Evolutionary conservation across 2,329 filamentous ascomycete species (phyloP), one percentile per base, ranked within the genome.

Genomic region (Aspergillus tamarii): DNA sequence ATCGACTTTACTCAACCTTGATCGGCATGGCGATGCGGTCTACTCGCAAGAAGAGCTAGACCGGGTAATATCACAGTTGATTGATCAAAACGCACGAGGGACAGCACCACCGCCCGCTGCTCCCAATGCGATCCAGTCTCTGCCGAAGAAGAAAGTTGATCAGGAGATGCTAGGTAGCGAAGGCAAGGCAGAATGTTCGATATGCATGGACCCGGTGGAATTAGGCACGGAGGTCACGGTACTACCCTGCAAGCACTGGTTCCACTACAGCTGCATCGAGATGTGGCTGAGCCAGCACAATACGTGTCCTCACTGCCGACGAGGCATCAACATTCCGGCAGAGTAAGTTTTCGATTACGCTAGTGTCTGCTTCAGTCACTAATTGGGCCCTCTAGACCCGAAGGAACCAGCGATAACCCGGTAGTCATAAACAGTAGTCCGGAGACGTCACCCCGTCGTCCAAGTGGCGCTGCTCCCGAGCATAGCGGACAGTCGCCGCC

Each of bases 231-330:
- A 91, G 74, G 92, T 94, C 6, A 87, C 91, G 0, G 85, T 89
- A 53, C 79, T 99, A 57, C 93, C 93, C 0, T 99, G 95, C 79
- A 90, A 88, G 64, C 95, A 99, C 74, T 97, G 93, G 92, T 98
- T 97, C 76, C 94, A 97, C 73, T 89, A 89, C 63, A 83, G 87
- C 30, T 98, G 94, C 72, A 91, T 95, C 39, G 85, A 88, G 28
- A 84, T 91, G 57, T 98, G 94, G 94, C 81, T 98, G 58, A 87
- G 86, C 71, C 91, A 96, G 77, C 94, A 97, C 77, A 93, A 97
- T 72, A 97, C 94, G 0, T 98, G 94, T 72, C 94, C 94, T 5
- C 82, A 84, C 65, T 84, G 82, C 60, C 77, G 82, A 46, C 76
- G 77, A 52, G 72, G 76, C 34, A 81, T 82, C 36, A 70, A 70